Percentiles rank a stretch among this genome's conserved stretches.
These are phyloP conservation scores for Cyclotella kingstonii DNA, from an alignment of 108 stramenopile genomes.

Conservation along the genomic window DNA sequence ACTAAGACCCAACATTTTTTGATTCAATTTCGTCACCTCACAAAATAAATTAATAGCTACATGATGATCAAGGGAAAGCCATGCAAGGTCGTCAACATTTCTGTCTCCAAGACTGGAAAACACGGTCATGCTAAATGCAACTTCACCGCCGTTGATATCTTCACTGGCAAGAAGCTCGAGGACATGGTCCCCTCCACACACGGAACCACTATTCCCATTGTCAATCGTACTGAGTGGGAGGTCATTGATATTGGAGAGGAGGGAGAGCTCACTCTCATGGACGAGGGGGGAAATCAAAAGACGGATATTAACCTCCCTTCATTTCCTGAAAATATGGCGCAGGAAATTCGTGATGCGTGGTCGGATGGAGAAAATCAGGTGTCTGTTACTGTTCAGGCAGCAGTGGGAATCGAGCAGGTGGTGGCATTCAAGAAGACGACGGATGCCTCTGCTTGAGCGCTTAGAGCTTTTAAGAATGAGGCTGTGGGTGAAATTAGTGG, in stretches of 20 bases:
- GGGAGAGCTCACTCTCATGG: constrained; percentile 94
- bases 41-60: constrained; percentile 54
- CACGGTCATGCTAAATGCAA: constrained; percentile 99
- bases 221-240: constrained; percentile 94
- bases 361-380: constrained; percentile 87
- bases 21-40: constrained; percentile 5
- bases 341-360: constrained; percentile 94
- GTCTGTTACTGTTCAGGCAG: constrained; percentile 82
- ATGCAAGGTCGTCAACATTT: constrained; percentile 98
- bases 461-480: too few relatives aligned
- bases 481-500: too few relatives aligned
- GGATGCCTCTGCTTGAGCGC: too few relatives aligned
- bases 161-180: constrained; percentile 99
- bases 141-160: constrained; percentile 98
- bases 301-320: constrained; percentile 95
- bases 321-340: constrained; percentile 85
- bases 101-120: constrained; percentile 99
- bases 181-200: constrained; percentile 99
- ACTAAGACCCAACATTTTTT: too few relatives aligned
- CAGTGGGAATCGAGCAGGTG: constrained; percentile 89
- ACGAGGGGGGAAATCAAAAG: constrained; percentile 97
- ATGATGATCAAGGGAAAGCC: constrained; percentile 98
- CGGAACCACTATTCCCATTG: constrained; percentile 96
- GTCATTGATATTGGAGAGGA: constrained; percentile 97
- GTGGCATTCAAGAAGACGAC: constrained; percentile 87